Evolutionary conservation across 257 asterid genomes (phyloP).

Genomic region (Solanum pennellii): DNA sequence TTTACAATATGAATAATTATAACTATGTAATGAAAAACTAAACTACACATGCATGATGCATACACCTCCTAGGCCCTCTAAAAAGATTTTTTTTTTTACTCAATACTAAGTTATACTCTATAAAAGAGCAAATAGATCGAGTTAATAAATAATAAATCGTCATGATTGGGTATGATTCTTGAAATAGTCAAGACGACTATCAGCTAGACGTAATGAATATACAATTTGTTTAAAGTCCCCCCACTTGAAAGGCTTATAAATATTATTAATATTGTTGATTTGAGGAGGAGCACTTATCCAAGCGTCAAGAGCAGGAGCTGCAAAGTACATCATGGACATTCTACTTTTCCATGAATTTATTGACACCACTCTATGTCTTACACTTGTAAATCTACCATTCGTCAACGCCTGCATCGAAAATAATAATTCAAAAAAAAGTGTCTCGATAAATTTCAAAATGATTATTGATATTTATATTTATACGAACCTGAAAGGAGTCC

Average conservation of each 20-base stretch:
- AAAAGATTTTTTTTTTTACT: no score
- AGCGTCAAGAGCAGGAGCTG: conserved; percentile 45
- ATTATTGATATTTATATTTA: neutral
- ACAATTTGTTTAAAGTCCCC: conserved; percentile 43
- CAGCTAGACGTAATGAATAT: conserved; percentile 38
- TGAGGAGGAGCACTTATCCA: conserved; percentile 27
- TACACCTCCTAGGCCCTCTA: no score
- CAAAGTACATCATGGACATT: conserved; percentile 63
- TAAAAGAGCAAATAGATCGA: neutral
- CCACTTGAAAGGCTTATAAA: conserved; percentile 60
- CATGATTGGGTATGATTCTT: neutral
- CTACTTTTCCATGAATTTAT: conserved; percentile 25
- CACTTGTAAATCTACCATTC: conserved; percentile 56
- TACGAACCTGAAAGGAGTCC: conserved; percentile 33
- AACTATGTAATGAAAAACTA: neutral
- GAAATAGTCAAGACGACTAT: conserved; percentile 49
- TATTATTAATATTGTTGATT: conserved; percentile 3
- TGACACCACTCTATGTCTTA: conserved; percentile 54
- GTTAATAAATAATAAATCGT: neutral
- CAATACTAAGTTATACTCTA: neutral
- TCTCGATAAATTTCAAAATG: no score
- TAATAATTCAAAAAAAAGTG: no score
- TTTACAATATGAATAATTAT: neutral
- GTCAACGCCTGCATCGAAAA: conserved; percentile 29
- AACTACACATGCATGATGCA: neutral